Percentiles rank a stretch among this genome's conserved stretches.
Conservation (phyloP, 2,329 filamentous ascomycete genomes). For the Scopulariopsis brevicaulis region DNA sequence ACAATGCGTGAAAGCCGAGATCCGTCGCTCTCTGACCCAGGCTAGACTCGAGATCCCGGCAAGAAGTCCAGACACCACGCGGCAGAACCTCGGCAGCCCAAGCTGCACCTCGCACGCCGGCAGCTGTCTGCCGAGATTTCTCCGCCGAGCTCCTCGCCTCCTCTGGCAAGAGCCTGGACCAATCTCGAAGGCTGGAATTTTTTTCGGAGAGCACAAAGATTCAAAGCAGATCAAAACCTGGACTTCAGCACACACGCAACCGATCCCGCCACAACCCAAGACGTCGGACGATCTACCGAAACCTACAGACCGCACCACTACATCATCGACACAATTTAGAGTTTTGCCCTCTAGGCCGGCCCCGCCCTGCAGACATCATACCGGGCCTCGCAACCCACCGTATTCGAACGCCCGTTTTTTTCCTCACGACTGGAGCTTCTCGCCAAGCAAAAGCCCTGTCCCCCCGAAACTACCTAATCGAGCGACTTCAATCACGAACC, state of each 20-base stretch:
- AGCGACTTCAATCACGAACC: not conserved
- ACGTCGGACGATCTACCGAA: not conserved
- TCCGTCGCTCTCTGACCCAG: too few species aligned
- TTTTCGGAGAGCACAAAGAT: constrained; percentile 4
- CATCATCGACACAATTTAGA: not conserved
- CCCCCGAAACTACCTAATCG: not conserved
- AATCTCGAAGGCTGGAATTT: constrained; percentile 3
- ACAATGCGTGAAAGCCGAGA: too few species aligned
- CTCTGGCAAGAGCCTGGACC: not conserved
- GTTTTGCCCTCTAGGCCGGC: not conserved
- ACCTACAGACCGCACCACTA: not conserved
- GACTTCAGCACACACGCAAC: constrained; percentile 1
- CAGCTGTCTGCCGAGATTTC: constrained; percentile 1
- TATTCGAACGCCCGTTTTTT: not conserved
- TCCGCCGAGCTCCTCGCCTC: not conserved
- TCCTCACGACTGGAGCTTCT: not conserved
- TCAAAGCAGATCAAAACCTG: constrained; percentile 3
- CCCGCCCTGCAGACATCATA: not conserved
- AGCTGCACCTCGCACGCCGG: not conserved
- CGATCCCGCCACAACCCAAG: not conserved
- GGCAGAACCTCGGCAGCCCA: not conserved
- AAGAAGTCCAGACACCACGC: not conserved
- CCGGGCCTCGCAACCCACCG: too few species aligned
- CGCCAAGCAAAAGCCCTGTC: not conserved
- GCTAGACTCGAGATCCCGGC: not conserved